phyloP scores from a whole-genome alignment of 148 eudicot genomes.

The Chenopodium album region DNA sequence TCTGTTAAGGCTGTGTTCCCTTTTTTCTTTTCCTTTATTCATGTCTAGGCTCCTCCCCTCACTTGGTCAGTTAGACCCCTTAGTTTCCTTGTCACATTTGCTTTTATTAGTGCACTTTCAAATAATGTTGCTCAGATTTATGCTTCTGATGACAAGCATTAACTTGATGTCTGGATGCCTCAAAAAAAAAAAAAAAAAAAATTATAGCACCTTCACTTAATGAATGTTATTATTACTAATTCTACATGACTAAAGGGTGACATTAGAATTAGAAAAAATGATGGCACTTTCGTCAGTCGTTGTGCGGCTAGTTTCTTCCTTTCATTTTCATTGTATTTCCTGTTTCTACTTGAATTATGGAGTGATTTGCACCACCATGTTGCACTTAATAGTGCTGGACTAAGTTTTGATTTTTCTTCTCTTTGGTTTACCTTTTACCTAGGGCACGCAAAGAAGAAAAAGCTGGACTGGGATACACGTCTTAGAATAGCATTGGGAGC shows the following conservation, averaged over 20 bases:
- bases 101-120: no score
- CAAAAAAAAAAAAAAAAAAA: background rate
- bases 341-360: background rate
- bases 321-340: background rate
- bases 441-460: slow-evolving; percentile 82
- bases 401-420: background rate
- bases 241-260: background rate
- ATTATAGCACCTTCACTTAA: background rate
- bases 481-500: slow-evolving; percentile 80
- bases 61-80: background rate
- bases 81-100: background rate
- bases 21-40: no score
- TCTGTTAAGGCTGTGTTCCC: no score
- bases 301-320: no score
- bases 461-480: slow-evolving; percentile 92
- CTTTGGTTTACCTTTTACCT: background rate
- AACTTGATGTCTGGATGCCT: background rate
- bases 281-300: no score
- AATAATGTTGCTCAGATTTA: no score
- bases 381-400: background rate
- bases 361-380: background rate
- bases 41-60: no score
- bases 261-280: background rate
- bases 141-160: background rate
- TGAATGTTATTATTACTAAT: no score